phyloP scores from a whole-genome alignment of 23 red algal species.

The Agarophyton chilense region DNA sequence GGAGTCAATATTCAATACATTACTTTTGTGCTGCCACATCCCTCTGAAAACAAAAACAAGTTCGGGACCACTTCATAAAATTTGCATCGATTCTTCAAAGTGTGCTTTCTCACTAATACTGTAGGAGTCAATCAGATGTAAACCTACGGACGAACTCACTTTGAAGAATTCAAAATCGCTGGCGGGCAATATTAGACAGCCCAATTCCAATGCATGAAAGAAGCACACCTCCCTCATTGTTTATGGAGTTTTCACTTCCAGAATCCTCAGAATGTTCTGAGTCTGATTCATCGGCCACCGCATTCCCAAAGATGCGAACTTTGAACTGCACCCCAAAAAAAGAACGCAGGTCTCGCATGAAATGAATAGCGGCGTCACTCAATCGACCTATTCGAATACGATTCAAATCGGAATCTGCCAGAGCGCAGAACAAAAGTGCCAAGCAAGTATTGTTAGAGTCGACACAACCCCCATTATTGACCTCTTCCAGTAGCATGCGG shows the following conservation, averaged over 20 bases:
- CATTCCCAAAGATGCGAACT: conserved; percentile 30
- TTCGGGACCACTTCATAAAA: too few species aligned
- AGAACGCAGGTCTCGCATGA: conserved; percentile 72
- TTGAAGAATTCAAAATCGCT: conserved; percentile 66
- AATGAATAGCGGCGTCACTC: conserved; percentile 53
- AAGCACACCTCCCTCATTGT: conserved; percentile 45
- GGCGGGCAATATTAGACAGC: conserved; percentile 52
- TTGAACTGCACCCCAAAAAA: conserved; percentile 90
- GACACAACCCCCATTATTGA: conserved; percentile 70
- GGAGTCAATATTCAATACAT: too few species aligned
- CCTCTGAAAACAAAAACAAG: too few species aligned
- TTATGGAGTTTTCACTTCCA: background rate
- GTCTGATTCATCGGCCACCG: conserved; percentile 2
- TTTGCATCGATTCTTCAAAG: too few species aligned
- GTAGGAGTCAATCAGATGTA: too few species aligned
- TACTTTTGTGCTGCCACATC: too few species aligned
- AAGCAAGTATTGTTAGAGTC: conserved; percentile 55
- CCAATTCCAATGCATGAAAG: conserved; percentile 74
- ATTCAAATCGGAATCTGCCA: conserved; percentile 74
- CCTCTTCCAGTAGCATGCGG: conserved; percentile 72
- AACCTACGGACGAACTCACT: too few species aligned
- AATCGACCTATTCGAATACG: conserved; percentile 67
- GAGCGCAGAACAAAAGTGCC: conserved; percentile 66
- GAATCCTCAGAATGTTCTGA: background rate
- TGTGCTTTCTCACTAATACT: too few species aligned